Conservation (phyloP, 495 filamentous ascomycete species). For the Xylaria telfairii region DNA sequence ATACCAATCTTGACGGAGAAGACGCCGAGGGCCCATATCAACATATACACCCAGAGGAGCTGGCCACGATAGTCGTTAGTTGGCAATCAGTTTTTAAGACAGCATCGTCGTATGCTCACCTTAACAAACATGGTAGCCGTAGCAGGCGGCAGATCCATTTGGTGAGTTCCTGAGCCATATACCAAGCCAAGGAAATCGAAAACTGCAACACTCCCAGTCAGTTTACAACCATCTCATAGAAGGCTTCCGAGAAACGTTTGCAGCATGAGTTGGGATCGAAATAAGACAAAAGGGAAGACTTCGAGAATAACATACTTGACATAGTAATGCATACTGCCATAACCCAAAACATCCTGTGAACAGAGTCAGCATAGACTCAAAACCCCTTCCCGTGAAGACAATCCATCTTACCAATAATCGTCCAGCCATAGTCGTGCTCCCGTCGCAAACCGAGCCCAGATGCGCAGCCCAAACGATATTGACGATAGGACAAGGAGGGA, state of each 20-base stretch:
- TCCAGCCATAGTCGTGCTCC: constrained; percentile 48
- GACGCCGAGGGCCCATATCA: constrained; percentile 46
- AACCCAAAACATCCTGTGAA: constrained; percentile 39
- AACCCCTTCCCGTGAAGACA: not conserved
- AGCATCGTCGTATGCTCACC: constrained; percentile 27
- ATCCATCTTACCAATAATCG: constrained; percentile 39
- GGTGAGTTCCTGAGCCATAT: constrained; percentile 28
- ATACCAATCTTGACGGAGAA: constrained; percentile 46
- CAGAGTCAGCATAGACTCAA: constrained; percentile 1
- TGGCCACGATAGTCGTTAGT: constrained; percentile 19
- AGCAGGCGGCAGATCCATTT: constrained; percentile 28
- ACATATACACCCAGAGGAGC: constrained; percentile 49
- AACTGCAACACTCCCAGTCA: not conserved
- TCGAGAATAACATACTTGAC: not conserved
- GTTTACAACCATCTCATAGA: not conserved
- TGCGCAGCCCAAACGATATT: constrained; percentile 30
- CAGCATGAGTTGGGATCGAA: not conserved
- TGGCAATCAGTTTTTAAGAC: not conserved
- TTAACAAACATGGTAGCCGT: constrained; percentile 33
- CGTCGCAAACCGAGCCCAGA: constrained; percentile 29
- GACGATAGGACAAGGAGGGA: constrained; percentile 29
- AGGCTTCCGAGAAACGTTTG: not conserved
- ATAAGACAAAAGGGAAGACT: too few species aligned
- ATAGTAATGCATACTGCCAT: constrained; percentile 38
- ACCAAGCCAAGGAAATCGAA: constrained; percentile 27